Evolutionary conservation across 225 moss, liverwort and hornwort species (phyloP), one percentile per base, ranked within the genome.

Genomic region (Polytrichum formosum): DNA sequence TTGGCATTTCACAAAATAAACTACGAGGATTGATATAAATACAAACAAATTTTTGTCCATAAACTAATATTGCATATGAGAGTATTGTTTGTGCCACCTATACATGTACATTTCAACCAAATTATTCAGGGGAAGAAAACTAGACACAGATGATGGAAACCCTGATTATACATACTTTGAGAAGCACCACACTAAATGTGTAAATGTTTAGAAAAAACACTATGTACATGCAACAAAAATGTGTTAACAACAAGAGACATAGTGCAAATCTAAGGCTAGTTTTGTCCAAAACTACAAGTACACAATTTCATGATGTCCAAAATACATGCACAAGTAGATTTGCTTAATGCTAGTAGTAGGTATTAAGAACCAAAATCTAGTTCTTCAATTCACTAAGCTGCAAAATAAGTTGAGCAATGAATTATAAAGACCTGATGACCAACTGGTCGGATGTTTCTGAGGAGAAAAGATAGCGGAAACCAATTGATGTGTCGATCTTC

Each of bases 381-480:
- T 46, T 46, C 46, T 46, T 10, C 46, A 4, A 46, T 46, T 46
- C 46, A 23, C 21, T 58, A 58, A 20, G 58, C 58, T 58, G 21
- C 58, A 58, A 21, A 58, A 46, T n/a, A 23, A 58, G 23, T 4
- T 21, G 21, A 20, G 23, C 9, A 58, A 58, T 58, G 21, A 58
- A 20, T 8, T 27, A 33, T 55, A 63, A 84, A 73, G 71, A 92
- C 92, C 86, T 93, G 96, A 75, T 84, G 93, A 68, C 96, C 93
- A 78, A 93, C 63, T 62, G 96, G 90, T 69, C 87, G 88, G 68
- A 82, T 81, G 69, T 93, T 96, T 29, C 85, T 80, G 56, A 93
- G 75, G 35, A 96, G 83, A 31, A 93, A 55, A 37, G 87, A 90
- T 27, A 95, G 68, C 1, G 87, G 91, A n/a, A 87, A 89, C 5